These are phyloP conservation scores for Hyphopichia wangnamkhiaoensis DNA, from an alignment of 1,139 yeast genomes.

Conservation along the genomic window DNA sequence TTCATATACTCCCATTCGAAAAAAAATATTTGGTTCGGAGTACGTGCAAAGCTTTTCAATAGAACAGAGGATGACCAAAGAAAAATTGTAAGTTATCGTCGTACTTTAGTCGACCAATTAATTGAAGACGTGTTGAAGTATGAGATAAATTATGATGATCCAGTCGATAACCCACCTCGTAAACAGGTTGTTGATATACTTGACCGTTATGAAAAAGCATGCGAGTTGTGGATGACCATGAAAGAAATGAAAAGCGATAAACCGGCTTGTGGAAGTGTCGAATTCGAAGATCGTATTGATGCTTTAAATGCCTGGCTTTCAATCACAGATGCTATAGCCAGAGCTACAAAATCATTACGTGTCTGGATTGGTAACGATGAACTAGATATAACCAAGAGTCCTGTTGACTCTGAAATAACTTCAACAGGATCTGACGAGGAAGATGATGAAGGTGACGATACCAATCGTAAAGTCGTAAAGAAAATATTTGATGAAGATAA, in stretches of 20 bases:
- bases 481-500: slow-evolving; percentile 58
- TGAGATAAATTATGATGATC: slow-evolving; percentile 48
- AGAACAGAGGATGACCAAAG: slow-evolving; percentile 81
- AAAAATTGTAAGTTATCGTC: slow-evolving; percentile 65
- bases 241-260: slow-evolving; percentile 80
- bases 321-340: slow-evolving; percentile 66
- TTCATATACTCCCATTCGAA: slow-evolving; percentile 59
- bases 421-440: slow-evolving; percentile 24
- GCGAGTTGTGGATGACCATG: slow-evolving; percentile 77
- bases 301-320: slow-evolving; percentile 86
- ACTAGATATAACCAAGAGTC: slow-evolving; percentile 55
- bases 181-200: slow-evolving; percentile 59
- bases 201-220: slow-evolving; percentile 65
- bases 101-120: slow-evolving; percentile 73
- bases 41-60: slow-evolving; percentile 78
- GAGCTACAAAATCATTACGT: slow-evolving; percentile 57
- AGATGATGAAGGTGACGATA: slow-evolving; percentile 4
- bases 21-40: slow-evolving; percentile 80
- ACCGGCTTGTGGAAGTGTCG: slow-evolving; percentile 66
- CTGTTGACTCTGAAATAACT: slow-evolving; percentile 29
- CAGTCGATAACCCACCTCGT: slow-evolving; percentile 30
- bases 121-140: slow-evolving; percentile 72
- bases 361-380: slow-evolving; percentile 83
- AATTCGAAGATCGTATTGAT: slow-evolving; percentile 66
- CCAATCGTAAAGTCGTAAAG: slow-evolving; percentile 23